A percentile compares a stretch with the other conserved stretches of the same genome.
Evolutionary conservation across 441 rosid genomes (phyloP).

Genomic region (Breynia disticha): DNA sequence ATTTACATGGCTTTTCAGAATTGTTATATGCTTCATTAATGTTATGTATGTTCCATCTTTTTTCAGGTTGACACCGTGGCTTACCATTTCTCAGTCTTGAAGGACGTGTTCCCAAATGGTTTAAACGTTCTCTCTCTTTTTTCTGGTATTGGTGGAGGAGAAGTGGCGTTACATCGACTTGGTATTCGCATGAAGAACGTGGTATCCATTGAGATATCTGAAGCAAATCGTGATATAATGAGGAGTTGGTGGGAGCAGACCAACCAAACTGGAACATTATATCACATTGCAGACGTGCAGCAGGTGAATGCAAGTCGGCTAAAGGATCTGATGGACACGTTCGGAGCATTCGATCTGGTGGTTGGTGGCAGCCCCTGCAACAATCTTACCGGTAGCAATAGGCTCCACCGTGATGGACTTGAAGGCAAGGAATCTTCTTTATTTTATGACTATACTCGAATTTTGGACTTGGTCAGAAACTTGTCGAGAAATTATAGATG

Average conservation of each 20-base stretch:
- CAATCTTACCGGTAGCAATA: constrained; percentile 76
- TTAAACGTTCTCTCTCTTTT: constrained; percentile 74
- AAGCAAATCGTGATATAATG: constrained; percentile 45
- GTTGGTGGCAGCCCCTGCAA: constrained; percentile 92
- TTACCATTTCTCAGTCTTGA: constrained; percentile 69
- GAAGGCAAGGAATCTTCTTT: constrained; percentile 71
- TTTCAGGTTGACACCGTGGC: constrained; percentile 89
- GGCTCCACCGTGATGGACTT: constrained; percentile 59
- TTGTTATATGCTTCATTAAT: neutral
- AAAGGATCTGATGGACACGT: constrained; percentile 36
- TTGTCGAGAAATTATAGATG: no score
- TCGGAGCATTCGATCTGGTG: constrained; percentile 76
- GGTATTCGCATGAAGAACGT: constrained; percentile 55
- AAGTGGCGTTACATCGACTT: constrained; percentile 81
- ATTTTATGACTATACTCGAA: constrained; percentile 61
- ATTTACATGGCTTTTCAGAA: neutral
- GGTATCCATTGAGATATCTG: constrained; percentile 67
- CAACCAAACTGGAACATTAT: constrained; percentile 53
- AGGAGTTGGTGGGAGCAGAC: constrained; percentile 88
- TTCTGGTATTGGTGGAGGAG: constrained; percentile 94
- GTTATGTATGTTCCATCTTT: no score
- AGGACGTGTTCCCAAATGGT: constrained; percentile 52
- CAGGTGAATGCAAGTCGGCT: constrained; percentile 29
- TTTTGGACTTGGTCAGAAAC: constrained; percentile 42
- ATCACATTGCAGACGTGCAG: constrained; percentile 44